Conservation (phyloP, 1,139 yeast species). For the Pneumocystis canis region DNA sequence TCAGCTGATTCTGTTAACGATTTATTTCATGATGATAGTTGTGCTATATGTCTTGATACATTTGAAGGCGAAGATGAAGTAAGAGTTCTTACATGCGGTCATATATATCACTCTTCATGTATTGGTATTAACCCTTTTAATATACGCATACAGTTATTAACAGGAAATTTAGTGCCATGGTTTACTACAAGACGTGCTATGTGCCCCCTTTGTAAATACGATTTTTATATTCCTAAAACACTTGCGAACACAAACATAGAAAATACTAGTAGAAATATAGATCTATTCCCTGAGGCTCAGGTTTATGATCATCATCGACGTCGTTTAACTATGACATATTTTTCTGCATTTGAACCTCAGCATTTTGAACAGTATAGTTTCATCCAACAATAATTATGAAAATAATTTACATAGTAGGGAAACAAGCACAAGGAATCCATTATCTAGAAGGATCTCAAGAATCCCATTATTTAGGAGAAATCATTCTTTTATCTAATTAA, state of each 20-base stretch:
- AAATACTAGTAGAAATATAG: not conserved
- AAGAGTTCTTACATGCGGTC: constrained; percentile 67
- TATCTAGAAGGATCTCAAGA: not conserved
- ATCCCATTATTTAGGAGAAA: not conserved
- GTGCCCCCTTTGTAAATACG: constrained; percentile 69
- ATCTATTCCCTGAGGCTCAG: not conserved
- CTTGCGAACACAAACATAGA: not conserved
- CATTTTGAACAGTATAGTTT: not conserved
- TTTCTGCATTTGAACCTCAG: not conserved
- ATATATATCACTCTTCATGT: constrained; percentile 67
- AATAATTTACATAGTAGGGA: not conserved
- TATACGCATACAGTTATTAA: not conserved
- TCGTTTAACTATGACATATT: not conserved
- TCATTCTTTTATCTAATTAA: not conserved
- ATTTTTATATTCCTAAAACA: constrained; percentile 21
- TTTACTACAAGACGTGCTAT: constrained; percentile 58
- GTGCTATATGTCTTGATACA: constrained; percentile 65
- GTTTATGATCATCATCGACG: not conserved
- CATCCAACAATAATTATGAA: not conserved
- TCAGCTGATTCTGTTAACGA: constrained; percentile 16
- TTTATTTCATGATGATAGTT: constrained; percentile 44
- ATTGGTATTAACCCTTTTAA: constrained; percentile 30
- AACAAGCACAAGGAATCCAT: not conserved
- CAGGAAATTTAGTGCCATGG: constrained; percentile 41
- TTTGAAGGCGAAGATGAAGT: constrained; percentile 51